Conservation (phyloP, 2,329 filamentous ascomycete species). For the Magnaporthales sp. region DNA sequence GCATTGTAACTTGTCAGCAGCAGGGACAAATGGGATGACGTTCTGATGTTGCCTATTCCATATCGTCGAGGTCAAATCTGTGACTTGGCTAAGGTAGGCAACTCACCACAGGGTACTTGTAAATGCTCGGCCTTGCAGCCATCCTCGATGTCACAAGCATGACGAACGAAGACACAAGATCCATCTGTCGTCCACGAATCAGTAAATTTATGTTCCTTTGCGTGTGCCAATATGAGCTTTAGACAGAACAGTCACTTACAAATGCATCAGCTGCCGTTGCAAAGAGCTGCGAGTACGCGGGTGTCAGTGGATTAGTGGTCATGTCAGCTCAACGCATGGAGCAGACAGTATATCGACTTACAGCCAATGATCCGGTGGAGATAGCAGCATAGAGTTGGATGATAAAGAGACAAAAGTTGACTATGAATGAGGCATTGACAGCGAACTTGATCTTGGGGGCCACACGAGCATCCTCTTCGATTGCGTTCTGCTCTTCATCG, state of each 20-base stretch:
- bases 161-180: slow-evolving; percentile 54
- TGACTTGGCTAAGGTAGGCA: neutral
- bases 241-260: slow-evolving; percentile 22
- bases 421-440: slow-evolving; percentile 39
- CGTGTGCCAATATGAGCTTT: neutral
- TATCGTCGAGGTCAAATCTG: neutral
- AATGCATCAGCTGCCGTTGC: slow-evolving; percentile 59
- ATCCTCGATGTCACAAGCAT: slow-evolving; percentile 52
- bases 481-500: slow-evolving; percentile 43
- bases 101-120: slow-evolving; percentile 51
- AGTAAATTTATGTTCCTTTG: slow-evolving; percentile 7
- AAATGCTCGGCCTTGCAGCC: slow-evolving; percentile 49
- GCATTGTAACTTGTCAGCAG: slow-evolving; percentile 1
- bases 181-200: slow-evolving; percentile 31
- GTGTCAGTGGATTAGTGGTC: slow-evolving; percentile 10
- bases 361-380: slow-evolving; percentile 48
- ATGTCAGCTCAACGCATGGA: slow-evolving; percentile 1
- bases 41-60: neutral
- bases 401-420: slow-evolving; percentile 45
- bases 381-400: slow-evolving; percentile 52
- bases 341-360: slow-evolving; percentile 6
- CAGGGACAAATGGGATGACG: neutral
- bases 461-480: slow-evolving; percentile 41
- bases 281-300: slow-evolving; percentile 32
- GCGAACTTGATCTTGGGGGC: slow-evolving; percentile 43